A percentile compares a stretch with the other conserved stretches of the same genome.
Conservation (phyloP, 2,329 filamentous ascomycete genomes). For the Calonectria crousiana region DNA sequence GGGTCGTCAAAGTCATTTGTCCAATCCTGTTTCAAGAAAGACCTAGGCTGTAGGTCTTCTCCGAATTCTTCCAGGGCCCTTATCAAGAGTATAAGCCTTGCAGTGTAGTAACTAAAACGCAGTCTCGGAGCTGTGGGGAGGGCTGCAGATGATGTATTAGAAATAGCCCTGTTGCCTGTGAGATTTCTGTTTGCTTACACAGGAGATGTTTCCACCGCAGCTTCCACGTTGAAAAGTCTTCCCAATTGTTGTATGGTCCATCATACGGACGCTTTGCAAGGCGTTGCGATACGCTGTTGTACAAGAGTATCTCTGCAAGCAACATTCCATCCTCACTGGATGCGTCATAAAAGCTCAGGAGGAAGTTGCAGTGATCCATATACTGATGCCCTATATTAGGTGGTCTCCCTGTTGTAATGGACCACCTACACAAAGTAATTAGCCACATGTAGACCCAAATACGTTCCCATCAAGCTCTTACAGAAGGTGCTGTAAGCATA, state of each 20-base stretch:
- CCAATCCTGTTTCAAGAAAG: not conserved
- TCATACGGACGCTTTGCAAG: not conserved
- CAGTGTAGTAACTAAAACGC: constrained; percentile 6
- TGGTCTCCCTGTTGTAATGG: constrained; percentile 3
- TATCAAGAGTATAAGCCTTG: not conserved
- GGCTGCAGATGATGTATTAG: not conserved
- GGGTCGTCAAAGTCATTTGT: not conserved
- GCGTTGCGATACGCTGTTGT: not conserved
- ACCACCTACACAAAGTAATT: not conserved
- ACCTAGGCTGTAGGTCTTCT: not conserved
- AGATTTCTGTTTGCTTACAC: not conserved
- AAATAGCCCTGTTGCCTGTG: rapidly evolving
- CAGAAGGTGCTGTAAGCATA: constrained; percentile 12
- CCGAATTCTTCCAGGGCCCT: constrained; percentile 7
- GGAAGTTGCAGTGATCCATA: constrained; percentile 15
- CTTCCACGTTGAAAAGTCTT: constrained; percentile 4
- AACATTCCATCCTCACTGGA: constrained; percentile 10
- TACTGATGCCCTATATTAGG: not conserved
- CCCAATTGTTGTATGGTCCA: not conserved
- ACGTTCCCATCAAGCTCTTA: not conserved
- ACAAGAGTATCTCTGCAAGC: not conserved
- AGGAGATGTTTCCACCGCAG: constrained; percentile 5
- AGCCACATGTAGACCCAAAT: not conserved
- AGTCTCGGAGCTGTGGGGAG: constrained; percentile 7
- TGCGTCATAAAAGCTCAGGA: constrained; percentile 11